These are phyloP conservation scores for Phycomyces nitens DNA, from an alignment of 192 early-diverging fungal species.

Conservation along the genomic window DNA sequence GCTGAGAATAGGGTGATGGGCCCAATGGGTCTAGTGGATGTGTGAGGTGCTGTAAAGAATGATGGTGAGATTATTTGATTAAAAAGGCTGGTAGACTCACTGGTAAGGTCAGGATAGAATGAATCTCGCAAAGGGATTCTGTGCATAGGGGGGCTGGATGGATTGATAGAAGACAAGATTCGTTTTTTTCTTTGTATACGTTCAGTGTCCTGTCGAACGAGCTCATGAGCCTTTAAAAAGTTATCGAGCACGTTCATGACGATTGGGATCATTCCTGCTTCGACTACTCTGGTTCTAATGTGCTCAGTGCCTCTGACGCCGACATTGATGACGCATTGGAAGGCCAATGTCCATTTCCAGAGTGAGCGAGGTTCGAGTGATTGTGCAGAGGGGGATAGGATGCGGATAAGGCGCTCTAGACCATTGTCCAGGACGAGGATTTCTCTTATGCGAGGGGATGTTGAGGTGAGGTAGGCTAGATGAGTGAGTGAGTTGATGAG, in stretches of 20 bases:
- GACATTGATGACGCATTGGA: conserved; percentile 81
- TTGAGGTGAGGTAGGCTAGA: conserved; percentile 81
- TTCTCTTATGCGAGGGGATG: conserved; percentile 73
- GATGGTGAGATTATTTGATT: too few relatives aligned
- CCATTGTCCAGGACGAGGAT: conserved; percentile 84
- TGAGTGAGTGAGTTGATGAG: conserved; percentile 86
- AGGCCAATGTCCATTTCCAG: conserved; percentile 80
- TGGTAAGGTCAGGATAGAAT: conserved; percentile 3
- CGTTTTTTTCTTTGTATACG: conserved; percentile 5
- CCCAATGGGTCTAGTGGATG: neutral
- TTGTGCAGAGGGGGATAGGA: conserved; percentile 53
- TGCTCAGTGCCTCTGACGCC: conserved; percentile 80
- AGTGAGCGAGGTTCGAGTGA: conserved; percentile 57
- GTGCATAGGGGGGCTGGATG: neutral
- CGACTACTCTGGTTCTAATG: conserved; percentile 76
- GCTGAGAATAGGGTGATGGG: neutral
- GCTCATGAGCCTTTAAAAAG: conserved; percentile 48
- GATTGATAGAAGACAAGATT: neutral
- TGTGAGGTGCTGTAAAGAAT: neutral
- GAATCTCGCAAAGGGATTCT: neutral
- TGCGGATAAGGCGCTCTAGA: conserved; percentile 78
- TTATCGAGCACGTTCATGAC: conserved; percentile 75
- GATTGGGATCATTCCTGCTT: conserved; percentile 80
- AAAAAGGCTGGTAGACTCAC: conserved; percentile 5
- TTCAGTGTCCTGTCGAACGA: conserved; percentile 13